These are phyloP conservation scores for Carex pumila DNA, from an alignment of 176 grass and related monocot species.

Conservation along the genomic window DNA sequence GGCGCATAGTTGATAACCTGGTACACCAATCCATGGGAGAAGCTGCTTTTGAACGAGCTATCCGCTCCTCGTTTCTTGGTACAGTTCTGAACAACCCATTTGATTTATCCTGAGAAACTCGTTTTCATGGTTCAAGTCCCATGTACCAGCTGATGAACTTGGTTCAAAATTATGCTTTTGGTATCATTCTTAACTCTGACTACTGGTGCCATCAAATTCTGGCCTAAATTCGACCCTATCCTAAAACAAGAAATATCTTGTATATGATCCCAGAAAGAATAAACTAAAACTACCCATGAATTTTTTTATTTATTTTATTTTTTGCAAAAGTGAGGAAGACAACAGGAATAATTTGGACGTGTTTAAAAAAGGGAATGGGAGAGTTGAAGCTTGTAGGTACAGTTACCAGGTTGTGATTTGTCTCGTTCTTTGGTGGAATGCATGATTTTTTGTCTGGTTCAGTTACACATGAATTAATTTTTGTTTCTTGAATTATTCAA, in stretches of 20 bases:
- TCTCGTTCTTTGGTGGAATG: not conserved
- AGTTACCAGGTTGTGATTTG: not conserved
- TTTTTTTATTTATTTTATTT: not conserved
- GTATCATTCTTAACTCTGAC: not conserved
- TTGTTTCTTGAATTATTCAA: not conserved
- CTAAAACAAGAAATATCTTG: not conserved
- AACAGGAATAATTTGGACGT: not conserved
- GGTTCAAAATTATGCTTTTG: not conserved
- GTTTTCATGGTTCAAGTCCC: not conserved
- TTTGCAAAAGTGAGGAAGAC: not conserved
- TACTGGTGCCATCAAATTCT: not conserved
- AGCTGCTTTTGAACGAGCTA: constrained; percentile 73
- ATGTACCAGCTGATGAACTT: not conserved
- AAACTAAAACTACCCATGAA: not conserved
- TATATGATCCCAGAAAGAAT: not conserved
- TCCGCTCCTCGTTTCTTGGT: constrained; percentile 94
- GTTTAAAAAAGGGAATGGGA: not conserved
- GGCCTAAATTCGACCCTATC: not conserved
- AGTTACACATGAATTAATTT: not conserved
- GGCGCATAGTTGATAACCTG: constrained; percentile 63
- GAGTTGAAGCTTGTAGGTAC: not conserved
- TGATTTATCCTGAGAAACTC: not conserved
- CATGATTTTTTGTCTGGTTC: not conserved
- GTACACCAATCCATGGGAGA: constrained; percentile 71
- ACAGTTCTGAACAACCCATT: constrained; percentile 15